A percentile compares a stretch with the other conserved stretches of the same genome.
Evolutionary conservation across 2,329 filamentous ascomycete genomes (phyloP).

Genomic region (Fusarium algeriense): DNA sequence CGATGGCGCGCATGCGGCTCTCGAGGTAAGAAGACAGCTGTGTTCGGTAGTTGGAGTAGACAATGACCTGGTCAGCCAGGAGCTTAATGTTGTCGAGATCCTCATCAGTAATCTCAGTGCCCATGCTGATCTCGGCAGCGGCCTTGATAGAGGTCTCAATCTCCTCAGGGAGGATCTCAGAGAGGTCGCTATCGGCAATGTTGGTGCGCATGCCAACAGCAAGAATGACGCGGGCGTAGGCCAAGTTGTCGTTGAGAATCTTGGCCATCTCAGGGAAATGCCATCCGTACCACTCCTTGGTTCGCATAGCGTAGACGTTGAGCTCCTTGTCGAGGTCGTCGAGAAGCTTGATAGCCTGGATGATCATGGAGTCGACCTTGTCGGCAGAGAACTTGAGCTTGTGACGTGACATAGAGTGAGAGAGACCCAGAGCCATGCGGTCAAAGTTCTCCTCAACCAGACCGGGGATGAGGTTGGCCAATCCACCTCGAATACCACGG

Average conservation of each 20-base stretch:
- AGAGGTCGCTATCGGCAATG: slow-evolving; percentile 80
- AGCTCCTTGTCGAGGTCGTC: slow-evolving; percentile 99
- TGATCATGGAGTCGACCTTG: slow-evolving; percentile 99
- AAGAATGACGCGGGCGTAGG: slow-evolving; percentile 89
- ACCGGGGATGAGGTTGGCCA: slow-evolving; percentile 90
- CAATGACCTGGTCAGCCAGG: slow-evolving; percentile 92
- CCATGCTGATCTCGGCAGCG: slow-evolving; percentile 97
- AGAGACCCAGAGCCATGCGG: slow-evolving; percentile 95
- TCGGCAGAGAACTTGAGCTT: slow-evolving; percentile 99
- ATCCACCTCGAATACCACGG: slow-evolving; percentile 91
- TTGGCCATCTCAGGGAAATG: slow-evolving; percentile 98
- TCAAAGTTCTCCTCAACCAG: slow-evolving; percentile 87
- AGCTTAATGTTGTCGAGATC: slow-evolving; percentile 94
- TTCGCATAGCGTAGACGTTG: slow-evolving; percentile 98
- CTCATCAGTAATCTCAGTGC: slow-evolving; percentile 93
- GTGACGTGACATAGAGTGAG: slow-evolving; percentile 95
- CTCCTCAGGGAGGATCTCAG: slow-evolving; percentile 94
- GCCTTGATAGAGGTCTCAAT: slow-evolving; percentile 92
- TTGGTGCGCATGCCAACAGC: slow-evolving; percentile 90
- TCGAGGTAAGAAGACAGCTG: slow-evolving; percentile 91
- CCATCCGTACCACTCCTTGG: slow-evolving; percentile 99
- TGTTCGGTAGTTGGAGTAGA: slow-evolving; percentile 89
- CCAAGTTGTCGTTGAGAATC: slow-evolving; percentile 96
- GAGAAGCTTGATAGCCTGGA: slow-evolving; percentile 92
- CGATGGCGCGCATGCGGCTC: slow-evolving; percentile 95